These are phyloP conservation scores for Melaleuca quinquenervia DNA, from an alignment of 345 rosid genomes.

Conservation along the genomic window DNA sequence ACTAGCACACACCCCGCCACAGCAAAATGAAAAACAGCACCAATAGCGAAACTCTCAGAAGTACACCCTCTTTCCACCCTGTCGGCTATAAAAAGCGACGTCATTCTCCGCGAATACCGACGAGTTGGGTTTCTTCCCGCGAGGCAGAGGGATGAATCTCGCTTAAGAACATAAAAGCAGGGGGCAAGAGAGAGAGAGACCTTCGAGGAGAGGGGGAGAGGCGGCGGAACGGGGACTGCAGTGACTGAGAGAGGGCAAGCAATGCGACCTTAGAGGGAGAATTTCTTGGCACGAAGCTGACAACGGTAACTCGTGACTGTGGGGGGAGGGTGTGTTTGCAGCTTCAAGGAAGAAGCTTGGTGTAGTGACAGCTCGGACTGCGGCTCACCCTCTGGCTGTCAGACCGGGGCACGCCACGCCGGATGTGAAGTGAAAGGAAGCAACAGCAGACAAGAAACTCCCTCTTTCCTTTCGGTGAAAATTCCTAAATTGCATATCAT, in stretches of 20 bases:
- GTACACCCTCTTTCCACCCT: not conserved
- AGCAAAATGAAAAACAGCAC: not conserved
- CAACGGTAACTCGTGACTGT: not conserved
- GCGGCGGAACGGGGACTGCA: not conserved
- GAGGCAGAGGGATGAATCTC: not conserved
- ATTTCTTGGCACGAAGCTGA: not conserved
- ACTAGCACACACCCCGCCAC: not conserved
- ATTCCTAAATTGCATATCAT: not conserved
- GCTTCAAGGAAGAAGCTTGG: not conserved
- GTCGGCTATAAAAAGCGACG: not conserved
- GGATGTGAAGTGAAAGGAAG: not conserved
- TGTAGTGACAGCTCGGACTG: not conserved
- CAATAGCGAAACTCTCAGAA: not conserved
- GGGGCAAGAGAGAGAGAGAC: not conserved
- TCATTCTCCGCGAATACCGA: not conserved
- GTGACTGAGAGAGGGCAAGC: not conserved
- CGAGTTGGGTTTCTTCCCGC: not conserved
- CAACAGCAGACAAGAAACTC: not conserved
- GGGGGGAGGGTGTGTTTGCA: not conserved
- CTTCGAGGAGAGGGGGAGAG: not conserved
- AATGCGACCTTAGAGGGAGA: not conserved
- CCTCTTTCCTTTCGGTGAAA: not conserved
- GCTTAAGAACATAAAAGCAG: not conserved
- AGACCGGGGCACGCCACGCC: not conserved
- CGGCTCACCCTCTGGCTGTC: not conserved